These are phyloP conservation scores for Asclepias syriaca DNA, from an alignment of 257 asterid genomes.

Conservation along the genomic window DNA sequence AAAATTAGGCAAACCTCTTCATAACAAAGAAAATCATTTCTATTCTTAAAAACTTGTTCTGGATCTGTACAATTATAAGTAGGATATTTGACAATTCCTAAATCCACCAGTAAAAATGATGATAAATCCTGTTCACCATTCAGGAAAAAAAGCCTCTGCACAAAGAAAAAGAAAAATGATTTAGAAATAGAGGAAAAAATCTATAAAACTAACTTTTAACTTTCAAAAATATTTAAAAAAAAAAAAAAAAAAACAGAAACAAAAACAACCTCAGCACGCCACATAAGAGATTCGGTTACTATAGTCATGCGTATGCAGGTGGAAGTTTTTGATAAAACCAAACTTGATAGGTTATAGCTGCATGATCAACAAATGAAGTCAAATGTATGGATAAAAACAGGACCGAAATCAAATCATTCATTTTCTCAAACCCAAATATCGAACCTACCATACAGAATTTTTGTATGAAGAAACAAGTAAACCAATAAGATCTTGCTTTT, in stretches of 20 bases:
- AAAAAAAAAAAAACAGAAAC: conserved; percentile 7
- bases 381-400: conserved; percentile 14
- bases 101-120: conserved; percentile 80
- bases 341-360: conserved; percentile 54
- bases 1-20: conserved; percentile 64
- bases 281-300: conserved; percentile 67
- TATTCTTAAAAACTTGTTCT: conserved; percentile 51
- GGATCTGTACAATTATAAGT: conserved; percentile 62
- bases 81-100: conserved; percentile 87
- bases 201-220: conserved; percentile 1
- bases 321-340: conserved; percentile 50
- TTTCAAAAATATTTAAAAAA: conserved; percentile 15
- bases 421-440: background rate
- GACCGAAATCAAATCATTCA: background rate
- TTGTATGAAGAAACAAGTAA: conserved; percentile 49
- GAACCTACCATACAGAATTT: conserved; percentile 53
- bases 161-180: conserved; percentile 18
- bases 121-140: conserved; percentile 94
- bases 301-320: conserved; percentile 59
- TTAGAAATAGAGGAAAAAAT: conserved; percentile 2
- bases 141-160: conserved; percentile 93
- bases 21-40: conserved; percentile 66
- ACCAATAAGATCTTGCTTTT: conserved; percentile 62
- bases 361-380: conserved; percentile 25
- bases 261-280: conserved; percentile 87